Evolutionary conservation across 2,329 filamentous ascomycete genomes (phyloP), one percentile per base, ranked within the genome.

Genomic region (Trichoderma simmonsii): DNA sequence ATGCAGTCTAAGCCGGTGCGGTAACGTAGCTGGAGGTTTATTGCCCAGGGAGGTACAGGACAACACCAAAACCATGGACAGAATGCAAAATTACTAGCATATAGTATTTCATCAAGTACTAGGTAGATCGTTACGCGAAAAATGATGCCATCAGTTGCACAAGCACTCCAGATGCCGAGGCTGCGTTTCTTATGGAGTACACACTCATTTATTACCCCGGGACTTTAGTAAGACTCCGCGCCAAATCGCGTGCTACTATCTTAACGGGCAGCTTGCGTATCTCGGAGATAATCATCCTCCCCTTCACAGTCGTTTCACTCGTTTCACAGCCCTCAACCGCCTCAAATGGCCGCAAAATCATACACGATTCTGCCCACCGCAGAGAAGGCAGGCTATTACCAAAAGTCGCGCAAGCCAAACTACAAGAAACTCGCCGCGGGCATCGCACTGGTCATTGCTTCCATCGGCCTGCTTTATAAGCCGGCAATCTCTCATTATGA

Each of bases 381-480:
- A 8, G 61, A 57, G n/a, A 26, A 12, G 7, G 51, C 26, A 28
- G 15, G 15, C 61, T 36, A 64, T 21, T 32, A 54, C 15, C 57
- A 36, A 30, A 39, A 56, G 26, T 14, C 54, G 18, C 72, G 39
- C 34, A 79, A 76, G 63, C 73, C 79, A 61, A 76, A 76, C 6
- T 75, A 77, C 7, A 74, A 72, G 43, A 78, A 73, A 67, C 66
- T 75, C n/a, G 67, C 80, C 0, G 43, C 76, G 12, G 76, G 71
- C 39, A 72, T 75, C 15, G 74, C 79, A 6, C 32, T 80, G 9
- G 75, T 77, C 1, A 68, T 82, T 0, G 30, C 81, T 5, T 70
- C 74, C 1, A 73, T 81, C 28, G 75, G 77, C 28, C 34, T 79
- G 21, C 73, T 80, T 34, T 76, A 78, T 59, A 67, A 76, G 51